A percentile compares a stretch with the other conserved stretches of the same genome.
phyloP scores from a whole-genome alignment of 169 alveolate genomes.

The Eimeria mitis region DNA sequence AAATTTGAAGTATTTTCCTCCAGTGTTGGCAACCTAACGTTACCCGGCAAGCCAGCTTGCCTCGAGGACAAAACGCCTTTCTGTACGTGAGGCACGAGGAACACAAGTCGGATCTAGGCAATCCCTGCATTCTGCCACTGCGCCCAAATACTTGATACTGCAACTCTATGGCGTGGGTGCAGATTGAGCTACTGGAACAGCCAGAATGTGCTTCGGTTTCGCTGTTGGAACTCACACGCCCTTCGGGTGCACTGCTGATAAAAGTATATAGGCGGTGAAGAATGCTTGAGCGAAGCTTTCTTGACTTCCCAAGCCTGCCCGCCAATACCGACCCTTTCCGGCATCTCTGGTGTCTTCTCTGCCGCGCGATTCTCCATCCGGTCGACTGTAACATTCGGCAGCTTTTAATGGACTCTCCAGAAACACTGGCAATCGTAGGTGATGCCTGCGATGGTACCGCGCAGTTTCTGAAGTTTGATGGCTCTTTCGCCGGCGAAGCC shows the following conservation, averaged over 20 bases:
- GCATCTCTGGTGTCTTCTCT: neutral
- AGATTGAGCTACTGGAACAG: neutral
- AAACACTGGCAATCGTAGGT: neutral
- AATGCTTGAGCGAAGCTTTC: neutral
- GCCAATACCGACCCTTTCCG: neutral
- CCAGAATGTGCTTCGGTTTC: neutral
- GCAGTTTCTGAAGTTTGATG: neutral
- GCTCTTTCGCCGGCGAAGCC: neutral
- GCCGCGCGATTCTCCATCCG: neutral
- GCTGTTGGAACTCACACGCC: neutral
- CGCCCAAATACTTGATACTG: neutral
- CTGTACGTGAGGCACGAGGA: neutral
- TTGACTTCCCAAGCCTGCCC: neutral
- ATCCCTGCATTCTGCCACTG: neutral
- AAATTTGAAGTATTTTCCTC: too few species aligned
- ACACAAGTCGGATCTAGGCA: neutral
- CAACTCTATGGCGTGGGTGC: neutral
- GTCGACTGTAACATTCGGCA: constrained; percentile 42
- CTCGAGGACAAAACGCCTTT: neutral
- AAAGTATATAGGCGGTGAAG: neutral
- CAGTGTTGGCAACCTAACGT: neutral
- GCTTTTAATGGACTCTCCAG: constrained; percentile 41
- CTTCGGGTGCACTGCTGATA: neutral
- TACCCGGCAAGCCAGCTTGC: neutral
- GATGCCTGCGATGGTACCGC: neutral